Conservation (phyloP, 495 filamentous ascomycete species). For the Penicillium coprophilum region DNA sequence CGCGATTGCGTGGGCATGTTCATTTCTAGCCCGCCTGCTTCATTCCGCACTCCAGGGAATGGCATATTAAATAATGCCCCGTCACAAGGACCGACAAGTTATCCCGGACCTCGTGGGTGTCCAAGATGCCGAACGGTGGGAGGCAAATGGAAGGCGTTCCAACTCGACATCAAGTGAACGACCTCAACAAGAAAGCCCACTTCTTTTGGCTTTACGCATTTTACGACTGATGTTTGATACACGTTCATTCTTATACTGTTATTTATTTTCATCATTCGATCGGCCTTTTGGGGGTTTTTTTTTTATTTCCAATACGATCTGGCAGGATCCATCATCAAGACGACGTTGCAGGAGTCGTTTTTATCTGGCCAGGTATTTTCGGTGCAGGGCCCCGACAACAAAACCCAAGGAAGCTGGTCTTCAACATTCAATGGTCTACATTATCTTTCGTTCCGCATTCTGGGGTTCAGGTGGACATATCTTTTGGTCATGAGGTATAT, state of each 20-base stretch:
- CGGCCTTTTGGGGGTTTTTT: background rate
- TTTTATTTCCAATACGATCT: background rate
- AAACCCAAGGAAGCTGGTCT: conserved; percentile 30
- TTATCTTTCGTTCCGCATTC: conserved; percentile 23
- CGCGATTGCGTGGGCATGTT: conserved; percentile 79
- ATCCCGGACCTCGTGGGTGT: conserved; percentile 46
- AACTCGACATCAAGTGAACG: conserved; percentile 51
- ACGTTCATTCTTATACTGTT: conserved; percentile 22
- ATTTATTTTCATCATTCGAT: background rate
- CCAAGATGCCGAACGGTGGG: conserved; percentile 51
- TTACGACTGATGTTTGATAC: conserved; percentile 42
- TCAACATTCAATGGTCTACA: conserved; percentile 16
- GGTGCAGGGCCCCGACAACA: conserved; percentile 24
- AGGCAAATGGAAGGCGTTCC: conserved; percentile 55
- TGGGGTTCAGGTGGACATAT: conserved; percentile 12
- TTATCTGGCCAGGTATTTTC: conserved; percentile 12
- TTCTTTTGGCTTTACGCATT: conserved; percentile 36
- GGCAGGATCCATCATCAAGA: conserved; percentile 4
- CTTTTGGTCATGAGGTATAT: conserved; percentile 18
- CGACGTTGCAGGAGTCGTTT: conserved; percentile 3
- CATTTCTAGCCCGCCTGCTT: conserved; percentile 51
- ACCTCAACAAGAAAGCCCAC: conserved; percentile 2
- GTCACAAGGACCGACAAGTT: conserved; percentile 41
- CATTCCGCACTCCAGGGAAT: conserved; percentile 40
- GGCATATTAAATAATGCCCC: conserved; percentile 29